These are phyloP conservation scores for Agroathelia rolfsii DNA, from an alignment of 1,284 basidiomycete species.

Conservation along the genomic window DNA sequence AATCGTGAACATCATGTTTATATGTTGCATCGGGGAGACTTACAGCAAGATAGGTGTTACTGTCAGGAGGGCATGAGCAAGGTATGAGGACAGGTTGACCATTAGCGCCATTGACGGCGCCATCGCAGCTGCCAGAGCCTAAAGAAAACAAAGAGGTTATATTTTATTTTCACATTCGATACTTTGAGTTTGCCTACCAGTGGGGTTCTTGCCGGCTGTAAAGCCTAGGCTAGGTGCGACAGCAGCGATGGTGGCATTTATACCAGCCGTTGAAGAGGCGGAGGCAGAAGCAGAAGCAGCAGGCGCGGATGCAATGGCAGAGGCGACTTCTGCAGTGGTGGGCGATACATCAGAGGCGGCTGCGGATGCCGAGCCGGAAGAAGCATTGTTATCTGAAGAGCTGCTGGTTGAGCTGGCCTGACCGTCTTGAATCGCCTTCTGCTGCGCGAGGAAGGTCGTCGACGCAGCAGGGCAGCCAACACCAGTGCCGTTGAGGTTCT, in stretches of 20 bases:
- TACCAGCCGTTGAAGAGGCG: too few species aligned
- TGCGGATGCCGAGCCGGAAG: too few species aligned
- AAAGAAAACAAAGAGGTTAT: background rate
- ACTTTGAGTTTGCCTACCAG: background rate
- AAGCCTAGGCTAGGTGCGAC: slow-evolving; percentile 10
- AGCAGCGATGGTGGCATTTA: slow-evolving; percentile 33
- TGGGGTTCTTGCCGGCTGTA: slow-evolving; percentile 10
- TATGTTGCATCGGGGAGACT: slow-evolving; percentile 11
- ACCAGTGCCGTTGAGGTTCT: slow-evolving; percentile 44
- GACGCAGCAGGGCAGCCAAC: slow-evolving; percentile 42
- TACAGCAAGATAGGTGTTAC: slow-evolving; percentile 37
- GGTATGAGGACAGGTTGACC: slow-evolving; percentile 48
- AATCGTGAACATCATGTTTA: slow-evolving; percentile 3
- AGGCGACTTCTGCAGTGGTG: too few species aligned
- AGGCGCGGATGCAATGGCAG: too few species aligned
- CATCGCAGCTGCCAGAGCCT: slow-evolving; percentile 45
- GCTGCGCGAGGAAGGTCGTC: slow-evolving; percentile 40
- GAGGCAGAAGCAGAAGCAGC: too few species aligned
- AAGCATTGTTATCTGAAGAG: too few species aligned
- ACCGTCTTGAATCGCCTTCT: too few species aligned
- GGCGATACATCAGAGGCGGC: too few species aligned
- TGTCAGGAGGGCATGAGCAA: slow-evolving; percentile 51
- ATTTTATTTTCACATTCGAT: background rate
- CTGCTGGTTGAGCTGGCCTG: too few species aligned
- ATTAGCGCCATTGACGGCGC: slow-evolving; percentile 37